A percentile compares a stretch with the other conserved stretches of the same genome.
Conservation (phyloP, 78 protist genomes). For the slime mould (Dictyostelium discoideum) region DNA sequence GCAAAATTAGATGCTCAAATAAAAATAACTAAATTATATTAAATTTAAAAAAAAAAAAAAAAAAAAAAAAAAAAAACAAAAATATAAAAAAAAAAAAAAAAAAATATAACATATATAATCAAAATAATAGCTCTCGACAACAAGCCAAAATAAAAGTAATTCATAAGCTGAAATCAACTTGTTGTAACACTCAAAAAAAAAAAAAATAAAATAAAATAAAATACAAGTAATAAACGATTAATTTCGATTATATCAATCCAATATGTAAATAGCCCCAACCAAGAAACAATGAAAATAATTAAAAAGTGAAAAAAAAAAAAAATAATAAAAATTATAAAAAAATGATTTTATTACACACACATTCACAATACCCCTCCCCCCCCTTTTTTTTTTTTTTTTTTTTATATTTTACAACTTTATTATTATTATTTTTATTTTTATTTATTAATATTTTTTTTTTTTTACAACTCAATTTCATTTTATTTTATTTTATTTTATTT, state of each 20-base stretch:
- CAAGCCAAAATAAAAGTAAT: neutral
- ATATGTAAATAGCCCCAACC: neutral
- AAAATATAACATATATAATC: neutral
- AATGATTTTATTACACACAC: neutral
- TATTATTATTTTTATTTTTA: too few relatives aligned
- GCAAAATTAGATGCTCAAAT: neutral
- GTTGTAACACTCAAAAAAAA: neutral
- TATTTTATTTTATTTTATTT: neutral
- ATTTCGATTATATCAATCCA: neutral
- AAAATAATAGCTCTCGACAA: neutral
- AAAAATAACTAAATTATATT: too few relatives aligned
- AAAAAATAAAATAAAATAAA: too few relatives aligned
- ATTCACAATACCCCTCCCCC: neutral
- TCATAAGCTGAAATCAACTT: neutral
- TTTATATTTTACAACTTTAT: too few relatives aligned
- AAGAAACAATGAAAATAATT: too few relatives aligned
- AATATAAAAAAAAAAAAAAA: neutral
- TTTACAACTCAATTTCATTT: neutral
- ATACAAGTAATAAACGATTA: neutral
- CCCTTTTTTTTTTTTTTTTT: neutral
- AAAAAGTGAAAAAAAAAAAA: too few relatives aligned
- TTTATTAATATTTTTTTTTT: too few relatives aligned
- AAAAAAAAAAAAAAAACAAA: neutral
- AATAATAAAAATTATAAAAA: too few relatives aligned
- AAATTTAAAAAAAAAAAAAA: neutral